A percentile compares a stretch with the other conserved stretches of the same genome.
Evolutionary conservation across 257 asterid genomes (phyloP).

Genomic region (Voacanga thouarsii): DNA sequence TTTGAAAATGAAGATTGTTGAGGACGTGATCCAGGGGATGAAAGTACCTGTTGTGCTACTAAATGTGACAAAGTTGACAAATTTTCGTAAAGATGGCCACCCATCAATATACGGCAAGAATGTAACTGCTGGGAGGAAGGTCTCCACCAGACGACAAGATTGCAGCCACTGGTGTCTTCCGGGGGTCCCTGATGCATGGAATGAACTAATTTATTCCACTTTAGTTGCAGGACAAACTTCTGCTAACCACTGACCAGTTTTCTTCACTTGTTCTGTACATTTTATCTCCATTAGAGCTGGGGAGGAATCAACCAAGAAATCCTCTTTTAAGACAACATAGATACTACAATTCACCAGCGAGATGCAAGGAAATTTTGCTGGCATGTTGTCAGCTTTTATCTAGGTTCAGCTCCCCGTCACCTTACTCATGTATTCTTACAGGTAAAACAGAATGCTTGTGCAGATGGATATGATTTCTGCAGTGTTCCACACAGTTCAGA

Average conservation of each 20-base stretch:
- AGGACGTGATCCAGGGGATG: constrained; percentile 58
- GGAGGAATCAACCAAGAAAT: background rate
- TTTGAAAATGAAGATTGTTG: constrained; percentile 72
- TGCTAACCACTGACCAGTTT: constrained; percentile 17
- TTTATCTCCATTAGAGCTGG: background rate
- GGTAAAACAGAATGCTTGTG: background rate
- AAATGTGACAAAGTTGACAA: constrained; percentile 73
- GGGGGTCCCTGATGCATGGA: constrained; percentile 96
- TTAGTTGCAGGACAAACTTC: constrained; percentile 41
- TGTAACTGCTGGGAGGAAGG: constrained; percentile 44
- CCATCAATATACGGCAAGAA: constrained; percentile 85
- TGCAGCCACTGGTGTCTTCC: constrained; percentile 99
- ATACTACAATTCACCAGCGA: background rate
- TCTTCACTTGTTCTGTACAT: background rate
- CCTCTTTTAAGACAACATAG: background rate
- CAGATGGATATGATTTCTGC: background rate
- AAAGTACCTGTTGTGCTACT: constrained; percentile 53
- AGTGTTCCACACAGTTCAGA: background rate
- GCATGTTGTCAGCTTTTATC: background rate
- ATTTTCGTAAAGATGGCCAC: constrained; percentile 90
- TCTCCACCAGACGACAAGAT: constrained; percentile 72
- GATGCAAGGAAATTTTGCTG: background rate
- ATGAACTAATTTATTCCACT: constrained; percentile 80
- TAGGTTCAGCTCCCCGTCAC: background rate
- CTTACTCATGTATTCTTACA: background rate